phyloP scores from a whole-genome alignment of 1,284 basidiomycete genomes.

The Austropuccinia psidii region DNA sequence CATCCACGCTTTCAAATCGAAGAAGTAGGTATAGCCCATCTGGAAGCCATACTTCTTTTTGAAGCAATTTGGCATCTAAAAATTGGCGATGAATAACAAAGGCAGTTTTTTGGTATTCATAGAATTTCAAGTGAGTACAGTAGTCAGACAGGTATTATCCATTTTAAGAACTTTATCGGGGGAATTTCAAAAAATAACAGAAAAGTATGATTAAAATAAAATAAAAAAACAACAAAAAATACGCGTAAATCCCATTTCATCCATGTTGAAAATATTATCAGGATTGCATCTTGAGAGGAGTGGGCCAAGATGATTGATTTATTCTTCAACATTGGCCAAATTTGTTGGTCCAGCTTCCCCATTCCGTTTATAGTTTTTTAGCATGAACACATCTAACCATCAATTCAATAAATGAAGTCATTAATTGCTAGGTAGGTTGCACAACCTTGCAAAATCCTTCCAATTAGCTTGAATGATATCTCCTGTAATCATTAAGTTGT shows the following conservation, averaged over 20 bases:
- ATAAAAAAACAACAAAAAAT: background rate
- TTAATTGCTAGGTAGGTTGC: background rate
- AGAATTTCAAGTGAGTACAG: background rate
- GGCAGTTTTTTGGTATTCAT: background rate
- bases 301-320: background rate
- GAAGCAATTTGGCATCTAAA: background rate
- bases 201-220: background rate
- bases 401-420: background rate
- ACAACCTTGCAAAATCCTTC: constrained; percentile 14
- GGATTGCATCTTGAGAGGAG: background rate
- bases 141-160: background rate
- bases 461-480: background rate
- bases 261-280: constrained; percentile 30
- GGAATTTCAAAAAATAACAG: background rate
- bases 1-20: background rate
- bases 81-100: background rate
- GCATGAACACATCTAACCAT: constrained; percentile 13
- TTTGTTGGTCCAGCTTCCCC: background rate
- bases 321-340: background rate
- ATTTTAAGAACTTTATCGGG: background rate
- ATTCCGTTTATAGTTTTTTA: background rate
- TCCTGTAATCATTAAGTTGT: background rate
- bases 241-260: constrained; percentile 6
- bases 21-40: background rate
- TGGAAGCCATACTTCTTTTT: background rate